These are phyloP conservation scores for Fusarium concolor DNA, from an alignment of 2,329 filamentous ascomycete species.

Conservation along the genomic window DNA sequence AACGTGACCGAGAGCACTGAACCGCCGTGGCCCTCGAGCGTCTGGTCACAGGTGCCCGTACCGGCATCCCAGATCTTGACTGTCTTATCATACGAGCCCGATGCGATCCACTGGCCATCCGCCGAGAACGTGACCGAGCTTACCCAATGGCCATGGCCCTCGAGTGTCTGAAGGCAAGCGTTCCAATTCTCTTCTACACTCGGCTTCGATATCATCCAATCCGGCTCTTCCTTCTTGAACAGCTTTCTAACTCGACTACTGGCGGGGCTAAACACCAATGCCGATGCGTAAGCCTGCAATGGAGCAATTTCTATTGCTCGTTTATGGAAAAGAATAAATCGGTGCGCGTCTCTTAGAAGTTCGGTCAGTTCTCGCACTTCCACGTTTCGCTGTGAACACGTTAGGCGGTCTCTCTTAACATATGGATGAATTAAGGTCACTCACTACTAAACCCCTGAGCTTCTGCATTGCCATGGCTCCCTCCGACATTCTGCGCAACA, in stretches of 20 bases:
- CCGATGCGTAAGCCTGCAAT: background rate
- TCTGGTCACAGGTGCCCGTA: no score
- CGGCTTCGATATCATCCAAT: fast-evolving
- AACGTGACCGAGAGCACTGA: no score
- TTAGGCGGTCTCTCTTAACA: fast-evolving
- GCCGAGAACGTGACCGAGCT: no score
- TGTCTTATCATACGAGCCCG: no score
- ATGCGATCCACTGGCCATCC: no score
- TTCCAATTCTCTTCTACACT: no score
- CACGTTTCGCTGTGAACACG: fast-evolving
- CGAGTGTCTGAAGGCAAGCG: no score
- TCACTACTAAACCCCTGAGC: fast-evolving
- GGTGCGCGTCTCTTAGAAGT: background rate
- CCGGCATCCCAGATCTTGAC: no score
- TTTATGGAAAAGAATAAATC: fast-evolving
- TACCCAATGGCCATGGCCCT: background rate
- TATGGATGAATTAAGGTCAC: fast-evolving
- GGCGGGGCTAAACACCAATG: background rate
- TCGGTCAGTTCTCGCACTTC: fast-evolving
- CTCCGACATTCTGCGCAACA: fast-evolving
- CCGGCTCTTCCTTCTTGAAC: fast-evolving
- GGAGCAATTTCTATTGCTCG: fast-evolving
- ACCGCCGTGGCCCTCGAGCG: no score
- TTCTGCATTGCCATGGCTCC: fast-evolving
- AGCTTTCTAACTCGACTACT: background rate